Evolutionary conservation across 768 basidiomycete species (phyloP).

Genomic region (Clavaria fumosa): DNA sequence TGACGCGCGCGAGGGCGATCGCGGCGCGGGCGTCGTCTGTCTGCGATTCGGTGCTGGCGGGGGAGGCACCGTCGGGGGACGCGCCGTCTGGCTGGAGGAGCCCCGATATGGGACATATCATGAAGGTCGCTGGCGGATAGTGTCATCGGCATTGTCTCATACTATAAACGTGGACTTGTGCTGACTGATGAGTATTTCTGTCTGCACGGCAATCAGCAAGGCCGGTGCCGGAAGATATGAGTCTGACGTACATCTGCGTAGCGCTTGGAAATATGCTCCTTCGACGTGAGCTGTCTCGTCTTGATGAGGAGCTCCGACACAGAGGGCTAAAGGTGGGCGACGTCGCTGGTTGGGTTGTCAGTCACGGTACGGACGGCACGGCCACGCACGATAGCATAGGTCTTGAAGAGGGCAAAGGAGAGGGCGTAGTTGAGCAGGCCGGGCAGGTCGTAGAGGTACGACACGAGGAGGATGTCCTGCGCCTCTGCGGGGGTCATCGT

Average conservation of each 20-base stretch:
- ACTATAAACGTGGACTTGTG: too few species aligned
- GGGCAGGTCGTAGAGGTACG: constrained; percentile 31
- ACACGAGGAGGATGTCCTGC: constrained; percentile 24
- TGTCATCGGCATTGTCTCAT: too few species aligned
- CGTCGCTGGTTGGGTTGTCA: not conserved
- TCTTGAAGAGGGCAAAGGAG: constrained; percentile 38
- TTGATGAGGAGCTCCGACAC: constrained; percentile 28
- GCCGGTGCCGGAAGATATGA: not conserved
- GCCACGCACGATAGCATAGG: constrained; percentile 29
- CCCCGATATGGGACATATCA: constrained; percentile 20
- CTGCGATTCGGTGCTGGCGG: constrained; percentile 8
- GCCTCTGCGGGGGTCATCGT: constrained; percentile 30
- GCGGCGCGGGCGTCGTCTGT: constrained; percentile 20
- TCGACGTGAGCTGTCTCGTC: constrained; percentile 26
- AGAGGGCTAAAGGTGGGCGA: constrained; percentile 21
- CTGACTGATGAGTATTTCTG: constrained; percentile 31
- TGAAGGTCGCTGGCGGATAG: constrained; percentile 19
- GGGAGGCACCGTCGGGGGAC: constrained; percentile 14
- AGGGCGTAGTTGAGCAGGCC: constrained; percentile 23
- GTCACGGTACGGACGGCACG: not conserved
- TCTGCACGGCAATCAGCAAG: constrained; percentile 16
- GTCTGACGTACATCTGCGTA: constrained; percentile 31
- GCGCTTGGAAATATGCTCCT: constrained; percentile 24
- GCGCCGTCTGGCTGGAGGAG: not conserved
- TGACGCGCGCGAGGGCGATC: constrained; percentile 24